Conservation (phyloP, 495 filamentous ascomycete species). For the Platismatia glauca region DNA sequence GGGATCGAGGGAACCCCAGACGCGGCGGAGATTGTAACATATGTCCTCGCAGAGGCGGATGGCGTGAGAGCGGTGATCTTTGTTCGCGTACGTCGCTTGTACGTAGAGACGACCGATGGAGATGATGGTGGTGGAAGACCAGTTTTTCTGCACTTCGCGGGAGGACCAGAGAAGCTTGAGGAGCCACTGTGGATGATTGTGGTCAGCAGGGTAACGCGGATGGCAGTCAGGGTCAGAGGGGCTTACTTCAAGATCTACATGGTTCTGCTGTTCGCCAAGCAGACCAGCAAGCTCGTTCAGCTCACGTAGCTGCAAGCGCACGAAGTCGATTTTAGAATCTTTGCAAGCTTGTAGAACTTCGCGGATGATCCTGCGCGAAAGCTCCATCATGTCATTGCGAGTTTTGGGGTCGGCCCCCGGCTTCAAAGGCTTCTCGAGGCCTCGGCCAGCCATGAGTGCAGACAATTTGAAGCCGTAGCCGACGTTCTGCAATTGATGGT, state of each 20-base stretch:
- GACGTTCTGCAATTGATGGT: slow-evolving; percentile 40
- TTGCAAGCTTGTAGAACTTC: slow-evolving; percentile 44
- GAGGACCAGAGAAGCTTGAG: slow-evolving; percentile 53
- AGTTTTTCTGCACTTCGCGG: slow-evolving; percentile 49
- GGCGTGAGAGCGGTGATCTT: slow-evolving; percentile 33
- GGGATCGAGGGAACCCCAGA: slow-evolving; percentile 45
- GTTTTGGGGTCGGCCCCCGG: slow-evolving; percentile 34
- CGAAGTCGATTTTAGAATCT: slow-evolving; percentile 42
- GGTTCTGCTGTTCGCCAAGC: slow-evolving; percentile 51
- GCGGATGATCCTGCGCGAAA: slow-evolving; percentile 46
- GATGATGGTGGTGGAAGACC: slow-evolving; percentile 45
- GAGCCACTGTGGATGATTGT: slow-evolving; percentile 31
- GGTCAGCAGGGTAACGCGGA: slow-evolving; percentile 3
- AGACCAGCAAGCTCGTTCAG: slow-evolving; percentile 47
- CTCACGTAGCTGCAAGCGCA: slow-evolving; percentile 42
- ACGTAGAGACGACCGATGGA: slow-evolving; percentile 49
- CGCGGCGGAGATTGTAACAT: slow-evolving; percentile 55
- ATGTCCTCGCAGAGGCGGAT: slow-evolving; percentile 51
- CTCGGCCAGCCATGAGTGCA: slow-evolving; percentile 43
- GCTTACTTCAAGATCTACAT: slow-evolving; percentile 49
- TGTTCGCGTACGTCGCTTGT: slow-evolving; percentile 45
- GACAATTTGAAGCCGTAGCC: slow-evolving; percentile 48
- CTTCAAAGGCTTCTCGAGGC: slow-evolving; percentile 32
- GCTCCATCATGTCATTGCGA: slow-evolving; percentile 39
- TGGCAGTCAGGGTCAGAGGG: not conserved